Percentiles rank a stretch among this genome's conserved stretches.
phyloP scores from a whole-genome alignment of 1,284 basidiomycete species.

The Ganoderma lingzhi region DNA sequence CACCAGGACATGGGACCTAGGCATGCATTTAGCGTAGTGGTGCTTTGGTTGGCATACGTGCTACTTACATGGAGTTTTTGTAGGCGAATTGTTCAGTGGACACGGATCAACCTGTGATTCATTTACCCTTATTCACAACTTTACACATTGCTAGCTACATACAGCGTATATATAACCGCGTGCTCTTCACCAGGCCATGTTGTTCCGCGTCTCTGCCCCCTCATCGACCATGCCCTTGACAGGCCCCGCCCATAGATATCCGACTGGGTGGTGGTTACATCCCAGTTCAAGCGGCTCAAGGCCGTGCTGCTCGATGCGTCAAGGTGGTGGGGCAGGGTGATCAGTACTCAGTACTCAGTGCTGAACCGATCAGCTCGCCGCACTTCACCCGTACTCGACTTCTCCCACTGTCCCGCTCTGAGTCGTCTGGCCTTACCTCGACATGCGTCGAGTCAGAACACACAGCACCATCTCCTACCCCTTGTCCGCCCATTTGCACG shows the following conservation, averaged over 20 bases:
- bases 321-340: too few species aligned
- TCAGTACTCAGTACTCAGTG: too few species aligned
- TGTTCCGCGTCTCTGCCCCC: too few species aligned
- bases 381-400: too few species aligned
- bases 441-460: too few species aligned
- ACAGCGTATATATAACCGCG: constrained; percentile 38
- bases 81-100: not conserved
- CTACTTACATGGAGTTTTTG: not conserved
- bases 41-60: not conserved
- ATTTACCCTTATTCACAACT: not conserved
- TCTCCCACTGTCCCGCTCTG: constrained; percentile 30
- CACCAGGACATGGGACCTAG: not conserved
- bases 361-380: too few species aligned
- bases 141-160: too few species aligned
- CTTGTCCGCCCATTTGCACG: too few species aligned
- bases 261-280: constrained; percentile 53
- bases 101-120: not conserved
- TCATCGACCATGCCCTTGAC: too few species aligned
- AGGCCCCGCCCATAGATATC: constrained; percentile 43
- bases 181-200: constrained; percentile 42
- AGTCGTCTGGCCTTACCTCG: too few species aligned
- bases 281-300: constrained; percentile 55
- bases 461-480: too few species aligned
- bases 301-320: constrained; percentile 40
- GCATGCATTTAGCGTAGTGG: not conserved